Evolutionary conservation across 192 early-diverging fungal genomes (phyloP).

Genomic region (Gaertneriomyces semiglobifer): DNA sequence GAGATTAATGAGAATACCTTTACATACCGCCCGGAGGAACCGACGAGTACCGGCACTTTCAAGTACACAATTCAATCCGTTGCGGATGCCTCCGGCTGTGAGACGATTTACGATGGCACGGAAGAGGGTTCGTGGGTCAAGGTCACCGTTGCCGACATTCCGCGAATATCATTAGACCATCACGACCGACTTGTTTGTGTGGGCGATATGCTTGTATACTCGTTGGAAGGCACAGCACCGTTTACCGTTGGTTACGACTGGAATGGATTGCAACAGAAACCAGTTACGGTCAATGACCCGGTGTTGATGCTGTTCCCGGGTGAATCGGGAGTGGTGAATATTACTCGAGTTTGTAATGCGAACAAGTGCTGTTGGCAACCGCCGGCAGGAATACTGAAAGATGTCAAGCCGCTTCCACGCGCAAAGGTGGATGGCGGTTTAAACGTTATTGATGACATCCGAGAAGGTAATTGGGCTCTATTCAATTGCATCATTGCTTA

Average conservation of each 20-base stretch:
- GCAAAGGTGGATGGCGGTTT: conserved; percentile 63
- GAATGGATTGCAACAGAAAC: conserved; percentile 33
- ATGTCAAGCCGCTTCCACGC: conserved; percentile 54
- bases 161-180: conserved; percentile 37
- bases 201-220: conserved; percentile 64
- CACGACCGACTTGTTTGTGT: conserved; percentile 45
- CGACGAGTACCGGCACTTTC: conserved; percentile 40
- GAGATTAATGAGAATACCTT: conserved; percentile 10
- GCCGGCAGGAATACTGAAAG: conserved; percentile 40
- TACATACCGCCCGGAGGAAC: conserved; percentile 25
- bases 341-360: conserved; percentile 59
- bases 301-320: conserved; percentile 60
- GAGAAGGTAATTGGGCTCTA: conserved; percentile 42
- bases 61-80: conserved; percentile 36
- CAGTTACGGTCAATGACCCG: conserved; percentile 45
- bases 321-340: conserved; percentile 52
- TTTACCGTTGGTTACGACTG: conserved; percentile 59
- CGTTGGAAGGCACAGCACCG: conserved; percentile 62
- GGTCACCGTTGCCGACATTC: conserved; percentile 47
- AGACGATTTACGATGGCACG: conserved; percentile 11
- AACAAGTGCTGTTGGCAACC: conserved; percentile 58
- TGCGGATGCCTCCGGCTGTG: conserved; percentile 41
- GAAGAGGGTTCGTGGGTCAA: conserved; percentile 6
- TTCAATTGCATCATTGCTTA: conserved; percentile 2
- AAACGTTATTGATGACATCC: conserved; percentile 65